A percentile compares a stretch with the other conserved stretches of the same genome.
Conservation (phyloP, 179 eudicot genomes). For the Pouteria campechiana region DNA sequence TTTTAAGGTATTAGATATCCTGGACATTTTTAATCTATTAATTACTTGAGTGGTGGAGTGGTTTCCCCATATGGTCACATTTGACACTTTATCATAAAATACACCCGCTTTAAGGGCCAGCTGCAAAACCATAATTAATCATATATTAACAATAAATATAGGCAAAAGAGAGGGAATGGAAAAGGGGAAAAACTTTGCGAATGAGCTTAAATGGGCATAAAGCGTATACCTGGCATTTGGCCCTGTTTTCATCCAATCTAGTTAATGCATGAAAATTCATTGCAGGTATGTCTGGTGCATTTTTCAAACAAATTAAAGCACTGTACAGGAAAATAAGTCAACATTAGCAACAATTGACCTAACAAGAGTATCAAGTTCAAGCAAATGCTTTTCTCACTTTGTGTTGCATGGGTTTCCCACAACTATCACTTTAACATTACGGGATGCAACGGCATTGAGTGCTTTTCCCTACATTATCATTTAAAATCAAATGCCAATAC, state of each 20-base stretch:
- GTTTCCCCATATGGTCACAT: constrained; percentile 97
- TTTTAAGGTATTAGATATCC: too few species aligned
- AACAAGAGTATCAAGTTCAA: not conserved
- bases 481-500: not conserved
- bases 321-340: constrained; percentile 26
- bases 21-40: too few species aligned
- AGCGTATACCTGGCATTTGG: constrained; percentile 79
- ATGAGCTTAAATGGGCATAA: too few species aligned
- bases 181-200: not conserved
- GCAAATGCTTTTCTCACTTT: constrained; percentile 38
- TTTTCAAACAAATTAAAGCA: constrained; percentile 93
- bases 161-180: not conserved
- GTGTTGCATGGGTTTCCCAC: constrained; percentile 99
- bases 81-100: constrained; percentile 91
- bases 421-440: constrained; percentile 73
- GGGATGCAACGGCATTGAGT: constrained; percentile 91
- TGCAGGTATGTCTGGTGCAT: constrained; percentile 95
- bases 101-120: constrained; percentile 96
- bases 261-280: constrained; percentile 94
- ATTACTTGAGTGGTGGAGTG: constrained; percentile 96
- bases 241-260: constrained; percentile 93
- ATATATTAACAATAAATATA: not conserved
- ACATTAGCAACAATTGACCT: constrained; percentile 1
- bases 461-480: constrained; percentile 65
- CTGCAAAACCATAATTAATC: constrained; percentile 25